Evolutionary conservation across 2,329 filamentous ascomycete genomes (phyloP).

Genomic region (Samsoniella hepiali): DNA sequence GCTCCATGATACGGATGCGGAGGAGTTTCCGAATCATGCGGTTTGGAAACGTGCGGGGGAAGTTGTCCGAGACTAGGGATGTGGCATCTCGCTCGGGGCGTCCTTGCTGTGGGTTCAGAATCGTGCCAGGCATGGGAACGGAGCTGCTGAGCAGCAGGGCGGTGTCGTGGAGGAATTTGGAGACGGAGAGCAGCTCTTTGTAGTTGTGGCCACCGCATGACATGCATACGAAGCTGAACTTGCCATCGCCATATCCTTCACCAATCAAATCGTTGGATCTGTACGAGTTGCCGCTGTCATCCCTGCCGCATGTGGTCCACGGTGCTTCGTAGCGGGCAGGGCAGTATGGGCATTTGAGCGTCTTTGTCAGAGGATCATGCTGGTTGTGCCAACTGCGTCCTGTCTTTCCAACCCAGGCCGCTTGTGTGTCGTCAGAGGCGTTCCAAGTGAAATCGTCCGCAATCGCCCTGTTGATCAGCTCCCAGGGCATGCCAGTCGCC

Average conservation of each 20-base stretch:
- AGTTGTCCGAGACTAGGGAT: conserved; percentile 19
- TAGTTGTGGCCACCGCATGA: conserved; percentile 49
- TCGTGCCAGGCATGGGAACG: conserved; percentile 64
- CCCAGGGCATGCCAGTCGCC: conserved; percentile 65
- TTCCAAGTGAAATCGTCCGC: conserved; percentile 57
- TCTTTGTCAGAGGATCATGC: conserved; percentile 47
- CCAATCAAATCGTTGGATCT: conserved; percentile 37
- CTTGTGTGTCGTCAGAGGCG: conserved; percentile 41
- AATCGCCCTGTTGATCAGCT: conserved; percentile 54
- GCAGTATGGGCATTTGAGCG: conserved; percentile 56
- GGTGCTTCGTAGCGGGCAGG: conserved; percentile 39
- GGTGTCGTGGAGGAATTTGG: conserved; percentile 58
- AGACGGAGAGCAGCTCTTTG: conserved; percentile 56
- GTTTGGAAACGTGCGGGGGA: conserved; percentile 53
- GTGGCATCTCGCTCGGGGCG: conserved; percentile 37
- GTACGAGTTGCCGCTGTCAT: conserved; percentile 42
- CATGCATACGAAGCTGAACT: conserved; percentile 49
- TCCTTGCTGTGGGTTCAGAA: conserved; percentile 54
- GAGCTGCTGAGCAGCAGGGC: conserved; percentile 42
- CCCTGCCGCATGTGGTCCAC: conserved; percentile 56
- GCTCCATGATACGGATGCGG: conserved; percentile 38
- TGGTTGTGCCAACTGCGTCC: conserved; percentile 57
- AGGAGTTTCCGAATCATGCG: conserved; percentile 49
- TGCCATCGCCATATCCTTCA: conserved; percentile 57
- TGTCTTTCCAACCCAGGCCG: conserved; percentile 47